Conservation (phyloP, 257 asterid species). For the Fraxinus excelsior region DNA sequence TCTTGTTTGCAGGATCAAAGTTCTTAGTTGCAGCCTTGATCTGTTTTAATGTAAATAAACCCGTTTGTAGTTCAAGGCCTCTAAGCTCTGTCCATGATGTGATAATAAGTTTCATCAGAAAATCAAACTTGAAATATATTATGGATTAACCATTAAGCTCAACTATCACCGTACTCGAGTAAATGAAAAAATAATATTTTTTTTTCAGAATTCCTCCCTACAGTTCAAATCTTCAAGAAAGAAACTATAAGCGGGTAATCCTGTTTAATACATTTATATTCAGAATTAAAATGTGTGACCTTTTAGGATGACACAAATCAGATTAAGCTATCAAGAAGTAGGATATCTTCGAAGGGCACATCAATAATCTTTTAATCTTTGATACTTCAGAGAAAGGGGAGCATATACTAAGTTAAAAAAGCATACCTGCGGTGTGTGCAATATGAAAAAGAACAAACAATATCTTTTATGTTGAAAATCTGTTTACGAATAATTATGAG, state of each 20-base stretch:
- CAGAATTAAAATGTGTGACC: neutral
- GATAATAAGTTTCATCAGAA: constrained; percentile 23
- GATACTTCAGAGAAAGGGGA: neutral
- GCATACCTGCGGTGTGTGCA: neutral
- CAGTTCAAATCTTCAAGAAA: neutral
- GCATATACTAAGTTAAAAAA: neutral
- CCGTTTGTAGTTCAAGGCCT: constrained; percentile 82
- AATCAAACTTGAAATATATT: neutral
- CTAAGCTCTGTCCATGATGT: constrained; percentile 58
- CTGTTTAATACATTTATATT: neutral
- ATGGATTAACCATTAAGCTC: neutral
- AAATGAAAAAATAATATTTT: neutral
- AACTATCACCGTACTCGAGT: neutral
- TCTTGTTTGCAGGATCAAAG: constrained; percentile 78
- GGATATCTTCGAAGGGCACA: neutral
- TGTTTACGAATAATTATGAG: too few relatives aligned
- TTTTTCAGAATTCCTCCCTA: neutral
- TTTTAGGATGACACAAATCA: neutral
- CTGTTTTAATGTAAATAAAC: constrained; percentile 70
- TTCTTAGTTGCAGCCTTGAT: constrained; percentile 82
- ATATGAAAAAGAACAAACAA: too few relatives aligned
- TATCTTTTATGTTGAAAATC: too few relatives aligned
- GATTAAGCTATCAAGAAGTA: neutral
- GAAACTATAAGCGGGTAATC: neutral
- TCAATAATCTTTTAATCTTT: too few relatives aligned